Evolutionary conservation across 495 filamentous ascomycete species (phyloP), one percentile per base, ranked within the genome.

Genomic region (Podospora conica): DNA sequence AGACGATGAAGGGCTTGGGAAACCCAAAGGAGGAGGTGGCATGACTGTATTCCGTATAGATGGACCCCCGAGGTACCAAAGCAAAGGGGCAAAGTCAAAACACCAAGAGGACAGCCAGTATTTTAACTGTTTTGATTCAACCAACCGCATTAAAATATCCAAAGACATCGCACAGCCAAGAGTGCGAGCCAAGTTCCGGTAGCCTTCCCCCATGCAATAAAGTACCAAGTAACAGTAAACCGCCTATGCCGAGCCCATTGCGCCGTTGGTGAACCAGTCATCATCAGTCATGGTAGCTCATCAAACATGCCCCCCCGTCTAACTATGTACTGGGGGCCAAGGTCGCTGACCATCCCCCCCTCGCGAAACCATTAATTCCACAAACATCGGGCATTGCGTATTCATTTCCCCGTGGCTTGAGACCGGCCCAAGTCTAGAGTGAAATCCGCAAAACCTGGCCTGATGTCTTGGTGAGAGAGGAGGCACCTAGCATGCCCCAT

Each of bases 401-500:
- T 23, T 63, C 53, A 63, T 48, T 31, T 29, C 31, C 20, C 3
- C 60, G 40, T 31, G 54, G 24, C 63, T 58, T 58, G 55, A 58
- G 53, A 28, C 63, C 63, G 40, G 63, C 55, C n/a, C 63, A 64
- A 64, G 63, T 33, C 54, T n/a, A 29, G 22, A 11, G 10, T 53
- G 31, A 55, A 63, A 53, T 63, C 40, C 11, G 21, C 65, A 31
- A 66, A 33, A 24, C 60, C 64, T 53, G 59, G 59, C 59, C 40
- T 33, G 31, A 61, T 29, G 25, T 70, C 53, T 63, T 8, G 31
- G 6, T 15, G n/a, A 63, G 53, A 22, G 7, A 15, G 27, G 1
- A 18, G 48, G 4, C 23, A 5, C 53, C 28, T 67, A 81, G 70
- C 76, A 80, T 29, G 70, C 76, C 12, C 76, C 76, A 40, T 86